Conservation (phyloP, 352 stramenopile species). For the Phytophthora cactorum region DNA sequence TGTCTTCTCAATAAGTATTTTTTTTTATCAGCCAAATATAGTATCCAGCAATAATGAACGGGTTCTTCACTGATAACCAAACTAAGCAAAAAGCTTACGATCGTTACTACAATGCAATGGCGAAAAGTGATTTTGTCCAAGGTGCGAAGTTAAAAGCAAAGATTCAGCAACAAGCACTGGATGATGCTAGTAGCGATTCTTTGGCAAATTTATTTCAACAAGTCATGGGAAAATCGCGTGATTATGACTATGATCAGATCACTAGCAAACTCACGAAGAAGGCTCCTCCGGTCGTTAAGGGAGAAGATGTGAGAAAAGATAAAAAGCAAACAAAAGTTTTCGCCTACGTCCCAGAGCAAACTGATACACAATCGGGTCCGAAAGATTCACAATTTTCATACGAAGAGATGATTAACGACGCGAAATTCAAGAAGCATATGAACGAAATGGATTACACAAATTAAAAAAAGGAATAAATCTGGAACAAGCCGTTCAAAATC, state of each 20-base stretch:
- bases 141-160: background rate
- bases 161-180: background rate
- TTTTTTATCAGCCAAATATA: background rate
- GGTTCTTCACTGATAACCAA: conserved; percentile 4
- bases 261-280: background rate
- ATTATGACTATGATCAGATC: conserved; percentile 3
- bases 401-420: background rate
- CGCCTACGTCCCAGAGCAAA: no score
- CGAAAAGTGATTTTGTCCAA: conserved; percentile 8
- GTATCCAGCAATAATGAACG: background rate
- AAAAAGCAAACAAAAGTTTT: no score
- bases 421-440: background rate
- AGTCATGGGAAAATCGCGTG: background rate
- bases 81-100: conserved; percentile 9
- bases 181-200: background rate
- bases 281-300: background rate
- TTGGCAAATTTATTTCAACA: conserved; percentile 1
- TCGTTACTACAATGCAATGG: conserved; percentile 5
- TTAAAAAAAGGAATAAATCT: background rate
- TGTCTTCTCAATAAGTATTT: background rate
- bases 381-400: background rate
- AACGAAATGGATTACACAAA: conserved; percentile 8
- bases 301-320: no score
- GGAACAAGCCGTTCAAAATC: conserved; percentile 1
- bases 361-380: no score